Percentiles rank a stretch among this genome's conserved stretches.
These are phyloP conservation scores for Salix brachista DNA, from an alignment of 345 rosid species.

Conservation along the genomic window DNA sequence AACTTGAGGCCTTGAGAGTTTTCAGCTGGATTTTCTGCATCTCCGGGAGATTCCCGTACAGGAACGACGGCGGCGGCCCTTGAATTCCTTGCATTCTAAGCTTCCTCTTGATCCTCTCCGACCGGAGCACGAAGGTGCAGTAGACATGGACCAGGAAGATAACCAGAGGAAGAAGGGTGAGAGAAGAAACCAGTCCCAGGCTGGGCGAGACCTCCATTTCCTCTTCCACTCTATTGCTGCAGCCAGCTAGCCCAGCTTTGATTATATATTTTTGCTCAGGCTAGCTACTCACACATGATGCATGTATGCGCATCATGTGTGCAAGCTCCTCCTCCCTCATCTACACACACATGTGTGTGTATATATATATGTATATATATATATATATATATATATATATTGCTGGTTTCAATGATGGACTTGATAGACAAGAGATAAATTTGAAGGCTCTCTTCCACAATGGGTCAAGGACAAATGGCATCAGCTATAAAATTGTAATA, in stretches of 20 bases:
- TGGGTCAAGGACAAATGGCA: too few relatives aligned
- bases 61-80: conserved; percentile 60
- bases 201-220: not conserved
- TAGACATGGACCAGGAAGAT: conserved; percentile 20
- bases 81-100: conserved; percentile 56
- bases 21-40: conserved; percentile 51
- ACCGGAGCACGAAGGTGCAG: conserved; percentile 16
- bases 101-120: conserved; percentile 34
- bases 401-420: too few relatives aligned
- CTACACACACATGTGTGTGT: not conserved
- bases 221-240: not conserved
- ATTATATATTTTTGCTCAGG: too few relatives aligned
- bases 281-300: not conserved
- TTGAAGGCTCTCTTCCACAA: too few relatives aligned
- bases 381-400: too few relatives aligned
- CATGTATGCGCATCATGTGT: too few relatives aligned
- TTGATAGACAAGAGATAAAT: too few relatives aligned
- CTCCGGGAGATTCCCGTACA: conserved; percentile 63
- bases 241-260: not conserved
- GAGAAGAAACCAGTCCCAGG: not conserved
- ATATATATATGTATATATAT: too few relatives aligned
- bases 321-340: too few relatives aligned
- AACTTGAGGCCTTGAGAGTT: not conserved
- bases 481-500: too few relatives aligned
- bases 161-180: not conserved